Percentiles rank a stretch among this genome's conserved stretches.
These are phyloP conservation scores for Entomortierella parvispora DNA, from an alignment of 192 early-diverging fungal species.

Conservation along the genomic window DNA sequence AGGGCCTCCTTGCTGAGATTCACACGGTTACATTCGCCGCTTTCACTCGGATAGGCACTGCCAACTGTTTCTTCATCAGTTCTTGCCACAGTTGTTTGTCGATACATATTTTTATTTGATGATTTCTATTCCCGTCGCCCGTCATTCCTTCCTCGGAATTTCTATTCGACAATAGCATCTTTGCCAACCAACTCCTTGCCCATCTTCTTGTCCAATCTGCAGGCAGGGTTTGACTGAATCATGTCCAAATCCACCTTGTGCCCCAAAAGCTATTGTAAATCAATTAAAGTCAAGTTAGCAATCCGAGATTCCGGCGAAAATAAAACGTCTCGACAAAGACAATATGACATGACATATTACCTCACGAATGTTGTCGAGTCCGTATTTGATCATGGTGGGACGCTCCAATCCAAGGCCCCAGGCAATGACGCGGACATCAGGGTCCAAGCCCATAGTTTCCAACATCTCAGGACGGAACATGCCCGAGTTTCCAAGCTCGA, in stretches of 20 bases:
- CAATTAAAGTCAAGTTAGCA: background rate
- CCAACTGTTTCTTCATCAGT: too few relatives aligned
- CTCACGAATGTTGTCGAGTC: slow-evolving; percentile 93
- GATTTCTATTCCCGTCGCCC: background rate
- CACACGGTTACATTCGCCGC: too few relatives aligned
- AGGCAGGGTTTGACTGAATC: slow-evolving; percentile 90
- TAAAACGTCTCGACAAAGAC: background rate
- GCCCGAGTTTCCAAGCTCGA: slow-evolving; percentile 98
- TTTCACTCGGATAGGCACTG: too few relatives aligned
- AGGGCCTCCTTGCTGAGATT: too few relatives aligned
- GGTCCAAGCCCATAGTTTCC: slow-evolving; percentile 91
- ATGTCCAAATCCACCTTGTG: slow-evolving; percentile 94
- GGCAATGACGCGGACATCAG: slow-evolving; percentile 95
- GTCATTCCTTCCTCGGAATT: too few relatives aligned
- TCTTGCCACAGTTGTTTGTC: background rate
- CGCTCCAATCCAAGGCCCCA: slow-evolving; percentile 98
- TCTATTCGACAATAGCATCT: slow-evolving; percentile 44
- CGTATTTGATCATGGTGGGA: slow-evolving; percentile 99
- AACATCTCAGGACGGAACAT: slow-evolving; percentile 99
- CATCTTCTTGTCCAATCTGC: slow-evolving; percentile 93
- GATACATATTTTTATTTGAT: background rate
- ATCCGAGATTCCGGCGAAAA: too few relatives aligned
- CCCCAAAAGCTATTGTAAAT: slow-evolving; percentile 70
- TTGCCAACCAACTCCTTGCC: slow-evolving; percentile 68
- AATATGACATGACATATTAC: slow-evolving; percentile 22